These are phyloP conservation scores for Triticum turgidum DNA, from an alignment of 176 grass and related monocot genomes.

Conservation along the genomic window DNA sequence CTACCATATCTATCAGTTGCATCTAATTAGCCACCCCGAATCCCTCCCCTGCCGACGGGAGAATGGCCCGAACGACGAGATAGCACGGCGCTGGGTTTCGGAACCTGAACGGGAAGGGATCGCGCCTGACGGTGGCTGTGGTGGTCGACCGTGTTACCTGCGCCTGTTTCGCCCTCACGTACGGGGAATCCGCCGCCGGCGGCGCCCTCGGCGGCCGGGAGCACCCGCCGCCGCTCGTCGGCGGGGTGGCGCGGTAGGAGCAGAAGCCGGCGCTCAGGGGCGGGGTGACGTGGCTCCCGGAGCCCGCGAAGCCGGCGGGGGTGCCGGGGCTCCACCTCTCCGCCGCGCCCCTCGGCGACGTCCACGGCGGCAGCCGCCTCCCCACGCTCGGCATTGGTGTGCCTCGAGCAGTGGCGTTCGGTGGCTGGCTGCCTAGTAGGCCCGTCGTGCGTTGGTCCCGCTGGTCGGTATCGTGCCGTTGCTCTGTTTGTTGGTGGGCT, in stretches of 20 bases:
- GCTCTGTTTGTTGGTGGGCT: too few species aligned
- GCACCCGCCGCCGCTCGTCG: neutral
- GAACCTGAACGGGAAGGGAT: neutral
- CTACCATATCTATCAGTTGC: neutral
- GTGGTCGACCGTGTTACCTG: constrained; percentile 23
- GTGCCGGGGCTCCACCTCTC: constrained; percentile 19
- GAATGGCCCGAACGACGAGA: neutral
- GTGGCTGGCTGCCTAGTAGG: too few species aligned
- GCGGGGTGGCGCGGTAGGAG: constrained; percentile 11
- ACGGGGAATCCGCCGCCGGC: constrained; percentile 38
- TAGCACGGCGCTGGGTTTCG: neutral
- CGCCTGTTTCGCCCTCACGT: constrained; percentile 50
- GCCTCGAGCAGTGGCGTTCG: too few species aligned
- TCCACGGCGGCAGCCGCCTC: constrained; percentile 45
- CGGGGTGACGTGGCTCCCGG: neutral
- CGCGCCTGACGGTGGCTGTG: neutral
- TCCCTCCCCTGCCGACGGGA: neutral
- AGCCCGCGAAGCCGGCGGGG: neutral
- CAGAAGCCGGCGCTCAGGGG: neutral
- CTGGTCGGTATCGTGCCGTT: too few species aligned
- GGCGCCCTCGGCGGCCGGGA: constrained; percentile 37
- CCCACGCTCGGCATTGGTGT: constrained; percentile 29
- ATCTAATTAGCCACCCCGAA: neutral
- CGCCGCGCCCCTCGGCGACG: constrained; percentile 28
- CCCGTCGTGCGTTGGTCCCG: too few species aligned